These are phyloP conservation scores for Epipyxis sp. DNA, from an alignment of 108 stramenopile genomes.

Conservation along the genomic window DNA sequence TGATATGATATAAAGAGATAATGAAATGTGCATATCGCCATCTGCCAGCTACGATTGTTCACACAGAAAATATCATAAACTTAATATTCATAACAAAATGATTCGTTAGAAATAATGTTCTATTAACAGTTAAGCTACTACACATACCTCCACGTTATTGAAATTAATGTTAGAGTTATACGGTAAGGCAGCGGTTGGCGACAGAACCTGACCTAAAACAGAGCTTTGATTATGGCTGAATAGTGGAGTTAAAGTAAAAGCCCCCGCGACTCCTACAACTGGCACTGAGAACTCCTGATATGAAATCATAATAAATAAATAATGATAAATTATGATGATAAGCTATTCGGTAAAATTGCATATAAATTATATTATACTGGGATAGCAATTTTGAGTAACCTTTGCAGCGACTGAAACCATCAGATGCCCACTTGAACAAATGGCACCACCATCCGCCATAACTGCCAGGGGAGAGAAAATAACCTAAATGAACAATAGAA, in stretches of 20 bases:
- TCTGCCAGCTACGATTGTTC: too few relatives aligned
- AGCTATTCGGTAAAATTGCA: too few relatives aligned
- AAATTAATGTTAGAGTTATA: not conserved
- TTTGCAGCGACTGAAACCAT: constrained; percentile 86
- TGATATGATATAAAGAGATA: too few relatives aligned
- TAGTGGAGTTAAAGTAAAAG: constrained; percentile 94
- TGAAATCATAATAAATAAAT: too few relatives aligned
- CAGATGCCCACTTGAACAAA: constrained; percentile 80
- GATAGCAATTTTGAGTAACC: too few relatives aligned
- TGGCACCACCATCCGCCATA: constrained; percentile 90
- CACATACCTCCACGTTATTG: not conserved
- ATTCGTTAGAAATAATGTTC: too few relatives aligned
- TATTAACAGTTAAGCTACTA: not conserved
- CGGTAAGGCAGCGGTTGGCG: not conserved
- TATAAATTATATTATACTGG: too few relatives aligned
- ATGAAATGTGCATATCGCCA: too few relatives aligned
- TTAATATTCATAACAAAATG: too few relatives aligned
- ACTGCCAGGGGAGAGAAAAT: constrained; percentile 88
- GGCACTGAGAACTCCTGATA: constrained; percentile 88
- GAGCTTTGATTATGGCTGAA: constrained; percentile 85
- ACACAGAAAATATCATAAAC: too few relatives aligned
- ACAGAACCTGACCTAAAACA: not conserved
- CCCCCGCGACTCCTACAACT: constrained; percentile 81
- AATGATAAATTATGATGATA: too few relatives aligned
- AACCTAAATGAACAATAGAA: constrained; percentile 42